Evolutionary conservation across 768 basidiomycete species (phyloP).

Genomic region (Royoungia palumana): DNA sequence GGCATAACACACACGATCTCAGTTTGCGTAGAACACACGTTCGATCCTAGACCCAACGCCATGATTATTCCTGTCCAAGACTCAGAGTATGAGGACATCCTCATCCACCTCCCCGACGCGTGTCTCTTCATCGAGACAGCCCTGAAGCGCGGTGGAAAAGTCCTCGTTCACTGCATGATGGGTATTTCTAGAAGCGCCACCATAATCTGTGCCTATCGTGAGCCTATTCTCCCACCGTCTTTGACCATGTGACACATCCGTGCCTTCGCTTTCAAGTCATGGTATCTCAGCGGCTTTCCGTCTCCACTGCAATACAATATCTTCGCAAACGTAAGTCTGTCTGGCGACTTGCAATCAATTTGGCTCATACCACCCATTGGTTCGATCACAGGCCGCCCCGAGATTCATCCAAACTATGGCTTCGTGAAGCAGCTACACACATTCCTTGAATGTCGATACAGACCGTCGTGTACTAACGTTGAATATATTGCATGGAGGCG

Average conservation of each 20-base stretch:
- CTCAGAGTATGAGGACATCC: conserved; percentile 51
- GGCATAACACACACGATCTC: conserved; percentile 56
- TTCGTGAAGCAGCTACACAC: conserved; percentile 59
- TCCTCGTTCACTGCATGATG: conserved; percentile 73
- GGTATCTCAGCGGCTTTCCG: conserved; percentile 41
- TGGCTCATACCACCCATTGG: conserved; percentile 11
- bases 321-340: conserved; percentile 45
- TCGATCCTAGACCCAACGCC: conserved; percentile 37
- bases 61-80: conserved; percentile 39
- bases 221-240: conserved; percentile 21
- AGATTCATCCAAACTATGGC: conserved; percentile 41
- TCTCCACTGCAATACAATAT: conserved; percentile 44
- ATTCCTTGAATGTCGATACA: conserved; percentile 50
- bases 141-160: conserved; percentile 46
- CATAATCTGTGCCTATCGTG: conserved; percentile 53
- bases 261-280: conserved; percentile 40
- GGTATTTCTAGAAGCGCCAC: conserved; percentile 69
- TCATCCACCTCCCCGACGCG: conserved; percentile 59
- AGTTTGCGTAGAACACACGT: conserved; percentile 53
- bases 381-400: conserved; percentile 33
- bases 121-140: conserved; percentile 64
- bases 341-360: background rate
- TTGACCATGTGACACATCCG: background rate
- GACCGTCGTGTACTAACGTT: conserved; percentile 38
- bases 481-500: conserved; percentile 60